Conservation (phyloP, 2,329 filamentous ascomycete species). For the Fusarium domesticum region DNA sequence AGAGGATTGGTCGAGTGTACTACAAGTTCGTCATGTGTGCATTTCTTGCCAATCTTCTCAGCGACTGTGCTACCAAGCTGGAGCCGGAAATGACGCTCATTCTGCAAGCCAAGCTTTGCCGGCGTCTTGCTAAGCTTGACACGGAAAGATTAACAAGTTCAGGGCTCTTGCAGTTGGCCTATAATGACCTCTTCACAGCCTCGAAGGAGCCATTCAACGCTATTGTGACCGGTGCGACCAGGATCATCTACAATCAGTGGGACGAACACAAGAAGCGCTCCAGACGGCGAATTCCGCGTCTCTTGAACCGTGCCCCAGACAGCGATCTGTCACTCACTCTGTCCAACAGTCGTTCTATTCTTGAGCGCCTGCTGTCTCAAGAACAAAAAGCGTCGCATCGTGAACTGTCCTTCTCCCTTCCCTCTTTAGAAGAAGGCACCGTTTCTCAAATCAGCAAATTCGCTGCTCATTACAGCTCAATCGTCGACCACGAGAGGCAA, state of each 20-base stretch:
- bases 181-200: conserved; percentile 5
- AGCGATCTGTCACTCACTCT: conserved; percentile 37
- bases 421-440: conserved; percentile 6
- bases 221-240: conserved; percentile 13
- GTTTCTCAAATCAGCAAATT: conserved; percentile 11
- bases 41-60: conserved; percentile 46
- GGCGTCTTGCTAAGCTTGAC: conserved; percentile 58
- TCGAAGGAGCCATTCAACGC: neutral
- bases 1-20: conserved; percentile 34
- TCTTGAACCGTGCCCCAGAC: conserved; percentile 38
- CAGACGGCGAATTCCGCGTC: conserved; percentile 38
- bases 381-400: conserved; percentile 26
- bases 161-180: neutral
- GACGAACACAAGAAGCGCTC: conserved; percentile 37
- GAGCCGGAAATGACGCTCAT: conserved; percentile 19
- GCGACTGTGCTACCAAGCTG: conserved; percentile 29
- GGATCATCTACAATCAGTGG: conserved; percentile 38
- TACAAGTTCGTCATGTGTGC: conserved; percentile 59
- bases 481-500: conserved; percentile 3
- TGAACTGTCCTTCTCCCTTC: neutral
- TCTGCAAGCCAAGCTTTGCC: conserved; percentile 49
- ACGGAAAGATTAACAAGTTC: conserved; percentile 4
- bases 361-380: neutral
- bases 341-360: conserved; percentile 35
- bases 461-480: conserved; percentile 1